Conservation (phyloP, 768 basidiomycete species). For the Pulveroboletus frians region DNA sequence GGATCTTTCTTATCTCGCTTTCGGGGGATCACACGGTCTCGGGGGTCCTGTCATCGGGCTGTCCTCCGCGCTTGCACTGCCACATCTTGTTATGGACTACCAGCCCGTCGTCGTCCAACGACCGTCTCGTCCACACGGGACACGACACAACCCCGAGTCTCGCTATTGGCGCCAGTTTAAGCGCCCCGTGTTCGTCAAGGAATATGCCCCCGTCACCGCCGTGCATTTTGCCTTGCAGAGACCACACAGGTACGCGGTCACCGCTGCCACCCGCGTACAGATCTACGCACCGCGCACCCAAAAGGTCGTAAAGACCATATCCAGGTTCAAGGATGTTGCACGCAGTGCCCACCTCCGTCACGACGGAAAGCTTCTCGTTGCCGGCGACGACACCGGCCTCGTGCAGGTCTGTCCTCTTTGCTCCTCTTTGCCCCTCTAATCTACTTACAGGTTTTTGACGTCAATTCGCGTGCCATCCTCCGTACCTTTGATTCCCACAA, state of each 20-base stretch:
- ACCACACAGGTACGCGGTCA: constrained; percentile 94
- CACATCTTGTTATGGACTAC: constrained; percentile 57
- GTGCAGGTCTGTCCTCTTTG: constrained; percentile 48
- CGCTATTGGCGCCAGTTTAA: constrained; percentile 86
- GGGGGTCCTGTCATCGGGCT: constrained; percentile 3
- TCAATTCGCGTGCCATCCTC: constrained; percentile 88
- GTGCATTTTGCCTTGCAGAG: constrained; percentile 84
- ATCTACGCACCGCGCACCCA: constrained; percentile 96
- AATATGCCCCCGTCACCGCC: constrained; percentile 93
- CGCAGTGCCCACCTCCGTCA: constrained; percentile 81
- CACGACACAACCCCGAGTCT: constrained; percentile 68
- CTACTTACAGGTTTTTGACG: constrained; percentile 75
- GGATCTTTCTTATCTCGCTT: constrained; percentile 20
- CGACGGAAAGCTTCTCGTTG: constrained; percentile 93
- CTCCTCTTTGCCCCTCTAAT: neutral
- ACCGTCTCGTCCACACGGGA: constrained; percentile 51
- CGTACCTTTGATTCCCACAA: constrained; percentile 91
- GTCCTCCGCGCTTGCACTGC: neutral
- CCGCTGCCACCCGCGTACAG: constrained; percentile 88
- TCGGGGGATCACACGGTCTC: constrained; percentile 7
- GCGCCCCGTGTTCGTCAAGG: constrained; percentile 91
- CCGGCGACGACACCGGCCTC: constrained; percentile 90
- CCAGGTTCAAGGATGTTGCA: constrained; percentile 95
- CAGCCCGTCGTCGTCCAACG: constrained; percentile 63
- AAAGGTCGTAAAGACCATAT: constrained; percentile 93